These are phyloP conservation scores for Vinca minor DNA, from an alignment of 257 asterid species.

Conservation along the genomic window DNA sequence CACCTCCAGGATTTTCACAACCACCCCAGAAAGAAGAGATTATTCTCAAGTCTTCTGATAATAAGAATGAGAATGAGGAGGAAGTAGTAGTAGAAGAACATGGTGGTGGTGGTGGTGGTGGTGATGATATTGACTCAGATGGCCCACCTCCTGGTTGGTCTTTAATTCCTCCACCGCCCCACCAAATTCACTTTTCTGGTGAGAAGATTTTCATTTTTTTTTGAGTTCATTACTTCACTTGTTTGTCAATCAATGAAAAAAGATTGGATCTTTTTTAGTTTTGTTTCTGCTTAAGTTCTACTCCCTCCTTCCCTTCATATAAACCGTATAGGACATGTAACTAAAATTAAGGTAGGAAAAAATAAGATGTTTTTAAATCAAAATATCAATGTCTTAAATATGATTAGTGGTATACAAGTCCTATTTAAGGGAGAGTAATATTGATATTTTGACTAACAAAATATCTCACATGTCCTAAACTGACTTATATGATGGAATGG, in stretches of 20 bases:
- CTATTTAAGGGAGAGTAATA: no score
- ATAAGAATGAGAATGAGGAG: not conserved
- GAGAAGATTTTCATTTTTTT: not conserved
- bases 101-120: slow-evolving; percentile 30
- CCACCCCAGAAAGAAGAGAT: slow-evolving; percentile 12
- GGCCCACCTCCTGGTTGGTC: slow-evolving; percentile 89
- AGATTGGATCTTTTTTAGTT: not conserved
- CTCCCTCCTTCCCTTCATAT: no score
- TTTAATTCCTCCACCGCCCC: slow-evolving; percentile 27
- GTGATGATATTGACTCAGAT: slow-evolving; percentile 39
- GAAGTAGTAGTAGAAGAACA: no score
- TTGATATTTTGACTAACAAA: no score
- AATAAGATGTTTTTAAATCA: no score
- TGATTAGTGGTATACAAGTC: no score
- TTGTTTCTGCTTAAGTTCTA: not conserved
- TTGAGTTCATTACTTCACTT: not conserved
- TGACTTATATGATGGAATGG: no score
- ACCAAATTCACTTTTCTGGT: slow-evolving; percentile 17
- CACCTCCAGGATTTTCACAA: slow-evolving; percentile 67
- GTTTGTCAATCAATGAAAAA: not conserved
- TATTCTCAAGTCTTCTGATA: no score
- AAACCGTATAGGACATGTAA: no score
- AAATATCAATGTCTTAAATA: no score
- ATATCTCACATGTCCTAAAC: no score
- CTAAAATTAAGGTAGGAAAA: no score